Evolutionary conservation across 228 moss, liverwort and hornwort species (phyloP).

Genomic region (Sphagnum fallax): DNA sequence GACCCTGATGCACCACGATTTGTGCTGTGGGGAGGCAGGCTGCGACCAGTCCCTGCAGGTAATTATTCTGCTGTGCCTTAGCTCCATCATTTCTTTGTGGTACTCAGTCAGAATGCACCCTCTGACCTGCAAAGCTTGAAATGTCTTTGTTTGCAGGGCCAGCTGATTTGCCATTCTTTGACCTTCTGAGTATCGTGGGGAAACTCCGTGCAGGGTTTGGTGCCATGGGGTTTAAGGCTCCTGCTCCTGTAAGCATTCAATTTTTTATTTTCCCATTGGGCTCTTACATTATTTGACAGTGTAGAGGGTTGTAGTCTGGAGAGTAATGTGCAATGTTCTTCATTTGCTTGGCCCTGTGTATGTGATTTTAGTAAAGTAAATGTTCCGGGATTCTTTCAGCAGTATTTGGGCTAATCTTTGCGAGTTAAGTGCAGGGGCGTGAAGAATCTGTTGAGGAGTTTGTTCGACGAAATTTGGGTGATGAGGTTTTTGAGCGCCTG

Average conservation of each 20-base stretch:
- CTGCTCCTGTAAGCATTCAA: slow-evolving; percentile 58
- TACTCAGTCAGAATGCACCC: neutral
- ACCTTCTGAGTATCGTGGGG: slow-evolving; percentile 88
- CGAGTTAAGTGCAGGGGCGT: slow-evolving; percentile 38
- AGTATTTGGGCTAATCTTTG: neutral
- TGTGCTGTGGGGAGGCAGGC: slow-evolving; percentile 81
- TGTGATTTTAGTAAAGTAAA: no score
- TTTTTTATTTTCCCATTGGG: neutral
- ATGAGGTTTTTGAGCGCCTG: slow-evolving; percentile 89
- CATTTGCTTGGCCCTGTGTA: neutral
- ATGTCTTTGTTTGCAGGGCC: slow-evolving; percentile 11
- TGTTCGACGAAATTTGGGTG: slow-evolving; percentile 86
- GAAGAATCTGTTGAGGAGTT: slow-evolving; percentile 99
- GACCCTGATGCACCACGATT: slow-evolving; percentile 95
- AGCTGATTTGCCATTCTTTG: slow-evolving; percentile 80
- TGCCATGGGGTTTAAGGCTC: slow-evolving; percentile 78
- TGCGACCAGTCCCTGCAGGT: slow-evolving; percentile 95
- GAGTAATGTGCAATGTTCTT: neutral
- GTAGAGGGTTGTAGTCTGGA: neutral
- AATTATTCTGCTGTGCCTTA: neutral
- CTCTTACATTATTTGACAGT: neutral
- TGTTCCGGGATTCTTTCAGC: neutral
- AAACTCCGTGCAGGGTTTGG: slow-evolving; percentile 98
- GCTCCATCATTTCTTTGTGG: neutral
- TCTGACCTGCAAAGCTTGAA: no score